Conservation (phyloP, 805 yeast genomes). For the Saccharomycopsis sp. region DNA sequence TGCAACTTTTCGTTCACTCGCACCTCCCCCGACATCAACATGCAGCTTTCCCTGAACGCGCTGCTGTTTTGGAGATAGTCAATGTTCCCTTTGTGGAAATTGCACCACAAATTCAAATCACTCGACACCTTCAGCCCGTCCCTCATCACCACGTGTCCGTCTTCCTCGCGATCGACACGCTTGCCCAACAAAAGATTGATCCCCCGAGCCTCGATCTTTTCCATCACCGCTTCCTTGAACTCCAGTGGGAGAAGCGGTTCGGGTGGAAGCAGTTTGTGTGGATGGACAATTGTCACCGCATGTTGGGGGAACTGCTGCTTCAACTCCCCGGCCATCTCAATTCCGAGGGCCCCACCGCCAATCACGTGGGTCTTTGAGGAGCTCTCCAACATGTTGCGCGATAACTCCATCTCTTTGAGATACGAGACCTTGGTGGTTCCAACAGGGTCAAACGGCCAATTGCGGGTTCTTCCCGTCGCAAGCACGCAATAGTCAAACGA, state of each 20-base stretch:
- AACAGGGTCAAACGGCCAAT: constrained; percentile 48
- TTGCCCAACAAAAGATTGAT: constrained; percentile 27
- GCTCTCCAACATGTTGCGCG: constrained; percentile 27
- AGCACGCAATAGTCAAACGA: constrained; percentile 41
- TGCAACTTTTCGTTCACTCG: constrained; percentile 26
- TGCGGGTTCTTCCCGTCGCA: constrained; percentile 45
- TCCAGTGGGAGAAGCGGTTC: constrained; percentile 27
- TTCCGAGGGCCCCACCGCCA: constrained; percentile 50
- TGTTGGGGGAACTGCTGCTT: constrained; percentile 33
- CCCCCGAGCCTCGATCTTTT: constrained; percentile 21
- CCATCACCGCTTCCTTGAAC: constrained; percentile 21
- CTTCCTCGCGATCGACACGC: constrained; percentile 24
- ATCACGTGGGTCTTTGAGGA: constrained; percentile 33
- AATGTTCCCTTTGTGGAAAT: constrained; percentile 31
- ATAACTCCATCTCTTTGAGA: constrained; percentile 36
- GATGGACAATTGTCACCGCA: constrained; percentile 35
- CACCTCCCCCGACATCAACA: constrained; percentile 24
- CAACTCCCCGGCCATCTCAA: constrained; percentile 45
- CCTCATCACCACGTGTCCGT: not conserved
- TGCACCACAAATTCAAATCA: constrained; percentile 35
- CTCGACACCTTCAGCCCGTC: constrained; percentile 15
- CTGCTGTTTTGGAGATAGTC: constrained; percentile 24
- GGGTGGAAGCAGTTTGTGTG: constrained; percentile 36
- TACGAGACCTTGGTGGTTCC: constrained; percentile 33
- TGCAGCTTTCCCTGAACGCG: constrained; percentile 23